Evolutionary conservation across 129 eudicot genomes (phyloP), one percentile per base, ranked within the genome.

Genomic region (Centaurea solstitialis): DNA sequence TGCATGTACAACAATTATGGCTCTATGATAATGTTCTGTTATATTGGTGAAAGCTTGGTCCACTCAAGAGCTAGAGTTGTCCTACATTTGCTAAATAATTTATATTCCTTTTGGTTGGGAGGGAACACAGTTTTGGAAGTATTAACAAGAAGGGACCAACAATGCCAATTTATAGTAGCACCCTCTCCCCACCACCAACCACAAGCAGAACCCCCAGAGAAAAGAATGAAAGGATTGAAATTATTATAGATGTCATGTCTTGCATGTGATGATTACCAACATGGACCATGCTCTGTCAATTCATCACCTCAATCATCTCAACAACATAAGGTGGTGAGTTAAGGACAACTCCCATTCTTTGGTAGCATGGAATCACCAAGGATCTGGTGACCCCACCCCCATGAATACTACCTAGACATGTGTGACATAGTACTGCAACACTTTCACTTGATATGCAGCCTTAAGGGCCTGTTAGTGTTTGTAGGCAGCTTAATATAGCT

Each of bases 161-260:
- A 57, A 57, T 71, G 7, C 43, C 43, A 28, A 68, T 72, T 15
- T 61, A 41, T 65, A 80, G 74, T 73, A 73, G 47, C 66, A 28
- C 43, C 73, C 73, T 69, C 45, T 2, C 67, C 65, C 74, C 82
- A 37, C 77, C 39, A 79, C 70, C 76, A 79, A 79, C 62, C 33
- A 37, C 76, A 70, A 79, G 76, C 75, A 79, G 76, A 53, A 33
- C 57, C 77, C 77, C 38, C 30, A 79, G 9, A 79, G 20, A 79
- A 50, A 77, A 50, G 13, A 66, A 21, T 8, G 76, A 11, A 53
- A 70, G 9, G 70, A 53, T 15, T 37, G 70, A 70, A 70, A 47
- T 79, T 53, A 79, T 79, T 50, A 53, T 13, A 53, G 57, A 38
- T 70, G 82, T 70, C 71, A 79, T 70, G 24, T 79, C n/a, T 68